Evolutionary conservation across 2,329 filamentous ascomycete species (phyloP).

Genomic region (Fusarium beomiforme): DNA sequence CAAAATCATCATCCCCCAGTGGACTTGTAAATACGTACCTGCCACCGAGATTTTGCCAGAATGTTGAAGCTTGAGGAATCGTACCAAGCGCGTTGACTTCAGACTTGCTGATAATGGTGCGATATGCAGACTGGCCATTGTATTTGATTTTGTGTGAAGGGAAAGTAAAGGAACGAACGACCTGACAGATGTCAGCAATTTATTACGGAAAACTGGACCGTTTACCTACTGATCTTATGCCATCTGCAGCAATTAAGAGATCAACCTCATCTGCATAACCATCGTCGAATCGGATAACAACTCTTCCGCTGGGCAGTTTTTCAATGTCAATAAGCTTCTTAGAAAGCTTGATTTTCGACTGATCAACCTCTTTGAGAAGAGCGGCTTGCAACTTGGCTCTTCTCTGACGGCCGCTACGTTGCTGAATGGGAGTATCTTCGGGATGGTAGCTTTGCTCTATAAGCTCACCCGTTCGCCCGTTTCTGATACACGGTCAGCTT

Average conservation of each 20-base stretch:
- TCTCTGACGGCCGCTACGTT: constrained; percentile 42
- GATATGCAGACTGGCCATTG: constrained; percentile 50
- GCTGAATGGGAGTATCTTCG: constrained; percentile 38
- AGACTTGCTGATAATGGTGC: constrained; percentile 43
- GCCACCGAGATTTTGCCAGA: constrained; percentile 47
- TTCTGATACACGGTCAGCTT: constrained; percentile 29
- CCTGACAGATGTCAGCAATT: constrained; percentile 37
- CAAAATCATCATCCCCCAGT: constrained; percentile 47
- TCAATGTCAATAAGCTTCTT: constrained; percentile 55
- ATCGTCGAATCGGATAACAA: constrained; percentile 58
- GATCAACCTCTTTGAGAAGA: constrained; percentile 57
- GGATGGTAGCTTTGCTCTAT: constrained; percentile 36
- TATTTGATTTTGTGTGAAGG: constrained; percentile 57
- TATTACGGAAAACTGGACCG: too few relatives aligned
- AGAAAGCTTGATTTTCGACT: constrained; percentile 54
- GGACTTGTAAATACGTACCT: constrained; percentile 49
- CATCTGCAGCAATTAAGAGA: constrained; percentile 62
- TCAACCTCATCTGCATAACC: constrained; percentile 52
- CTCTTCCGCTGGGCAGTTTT: constrained; percentile 49
- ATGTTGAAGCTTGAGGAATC: constrained; percentile 43
- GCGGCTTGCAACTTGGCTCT: constrained; percentile 58
- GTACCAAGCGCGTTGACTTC: constrained; percentile 43
- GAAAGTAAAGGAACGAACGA: constrained; percentile 53
- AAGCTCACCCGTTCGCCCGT: constrained; percentile 46
- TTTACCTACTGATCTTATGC: constrained; percentile 57